Evolutionary conservation across 2,329 filamentous ascomycete species (phyloP).

Genomic region (Paecilomyces dactylethromorphus): DNA sequence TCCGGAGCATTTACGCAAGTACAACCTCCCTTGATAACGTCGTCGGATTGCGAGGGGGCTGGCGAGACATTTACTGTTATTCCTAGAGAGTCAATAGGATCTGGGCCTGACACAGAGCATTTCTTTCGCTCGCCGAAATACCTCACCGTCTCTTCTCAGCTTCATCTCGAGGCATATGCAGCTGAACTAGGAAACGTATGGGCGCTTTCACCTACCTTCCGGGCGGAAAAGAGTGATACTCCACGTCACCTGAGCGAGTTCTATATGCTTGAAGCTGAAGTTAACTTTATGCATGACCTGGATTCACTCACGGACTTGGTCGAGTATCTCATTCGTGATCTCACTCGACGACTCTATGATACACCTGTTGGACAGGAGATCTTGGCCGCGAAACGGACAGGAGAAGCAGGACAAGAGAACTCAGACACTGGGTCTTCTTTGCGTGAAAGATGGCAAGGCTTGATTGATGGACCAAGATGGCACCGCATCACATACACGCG

Average conservation of each 20-base stretch:
- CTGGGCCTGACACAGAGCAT: constrained; percentile 29
- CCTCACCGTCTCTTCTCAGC: constrained; percentile 87
- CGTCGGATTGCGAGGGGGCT: constrained; percentile 93
- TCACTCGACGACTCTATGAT: constrained; percentile 45
- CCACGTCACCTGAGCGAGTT: constrained; percentile 93
- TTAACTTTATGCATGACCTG: constrained; percentile 69
- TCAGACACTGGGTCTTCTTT: constrained; percentile 43
- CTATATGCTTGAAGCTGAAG: constrained; percentile 95
- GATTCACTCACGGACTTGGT: constrained; percentile 69
- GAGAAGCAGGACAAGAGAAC: constrained; percentile 35
- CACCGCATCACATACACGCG: constrained; percentile 75
- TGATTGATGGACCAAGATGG: constrained; percentile 56
- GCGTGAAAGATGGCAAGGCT: constrained; percentile 63
- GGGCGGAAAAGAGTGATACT: constrained; percentile 89
- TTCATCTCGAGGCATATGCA: constrained; percentile 87
- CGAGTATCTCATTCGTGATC: constrained; percentile 65
- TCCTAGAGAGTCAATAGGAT: constrained; percentile 31
- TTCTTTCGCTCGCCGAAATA: constrained; percentile 92
- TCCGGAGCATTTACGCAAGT: constrained; percentile 60
- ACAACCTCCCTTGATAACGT: constrained; percentile 90
- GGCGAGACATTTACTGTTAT: constrained; percentile 82
- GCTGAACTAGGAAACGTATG: constrained; percentile 87
- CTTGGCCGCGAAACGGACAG: constrained; percentile 38
- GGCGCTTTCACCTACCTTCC: constrained; percentile 88
- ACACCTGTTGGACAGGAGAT: constrained; percentile 52